Base-by-base conservation (phyloP, 768 basidiomycete genomes). In the Bullera alba region DNA sequence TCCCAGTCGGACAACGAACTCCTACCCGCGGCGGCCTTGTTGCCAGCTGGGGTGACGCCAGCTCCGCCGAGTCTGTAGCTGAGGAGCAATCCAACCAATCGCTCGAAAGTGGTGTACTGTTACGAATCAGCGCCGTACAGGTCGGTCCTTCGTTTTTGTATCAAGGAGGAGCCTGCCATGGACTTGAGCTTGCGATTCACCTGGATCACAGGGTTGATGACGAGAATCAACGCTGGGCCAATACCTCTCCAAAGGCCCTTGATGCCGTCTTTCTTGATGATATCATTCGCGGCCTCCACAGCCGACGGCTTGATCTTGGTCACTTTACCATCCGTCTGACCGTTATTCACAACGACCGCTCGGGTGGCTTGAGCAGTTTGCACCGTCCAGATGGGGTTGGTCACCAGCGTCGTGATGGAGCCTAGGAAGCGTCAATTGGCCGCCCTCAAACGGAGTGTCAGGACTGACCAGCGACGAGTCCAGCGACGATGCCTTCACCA, bases 371-470 rank as follows among this genome's bases (percentile, higher is more conserved):
- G 90, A 6, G 84, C 84, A 4, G 89, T 90, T 70, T 97, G 91
- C 19, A 97, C 78, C 42, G 95, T 90, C 95, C 95, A 99, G 53
- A 97, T 85, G 2, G 93, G 93, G 73, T 97, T 96, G 69, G 83
- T 86, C 56, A 87, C 78, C 56, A 93, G 73, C 3, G 89, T 86
- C 2, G 93, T 95, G 10, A 86, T 86, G 36, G 85, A 85, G 32
- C 91, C 92, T 88, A 34, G 25, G 52, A 36, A 38, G 34, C 28
- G 4, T 15, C 16, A 36, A 45, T 34, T 41, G 28, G 22, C 17
- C 36, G 38, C 16, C 15, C n/a, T n/a, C n/a, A 21, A 41, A 42
- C 32, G 46, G 21, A 7, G 29, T 30, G 29, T 25, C 29, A 37
- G 23, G 12, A 71, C 65, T 50, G 58, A 82, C 91, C 90, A 51